phyloP scores from a whole-genome alignment of 805 yeast genomes.

The Tetrapisispora taiwanensis region DNA sequence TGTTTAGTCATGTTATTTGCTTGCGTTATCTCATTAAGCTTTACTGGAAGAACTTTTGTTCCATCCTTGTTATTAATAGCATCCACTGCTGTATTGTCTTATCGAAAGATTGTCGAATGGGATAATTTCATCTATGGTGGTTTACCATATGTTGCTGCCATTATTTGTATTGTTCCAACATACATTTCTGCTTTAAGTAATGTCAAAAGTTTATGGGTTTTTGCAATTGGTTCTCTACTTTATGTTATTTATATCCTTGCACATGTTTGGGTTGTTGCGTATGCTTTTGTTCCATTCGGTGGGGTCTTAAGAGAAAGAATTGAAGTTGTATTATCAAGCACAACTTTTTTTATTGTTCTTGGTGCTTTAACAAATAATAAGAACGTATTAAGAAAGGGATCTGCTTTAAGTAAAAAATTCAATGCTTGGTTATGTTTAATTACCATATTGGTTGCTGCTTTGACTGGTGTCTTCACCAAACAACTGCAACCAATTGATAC shows the following conservation, averaged over 20 bases:
- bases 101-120: conserved; percentile 19
- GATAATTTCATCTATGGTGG: conserved; percentile 49
- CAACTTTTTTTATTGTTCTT: conserved; percentile 42
- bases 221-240: conserved; percentile 39
- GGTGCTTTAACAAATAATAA: conserved; percentile 34
- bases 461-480: conserved; percentile 18
- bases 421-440: conserved; percentile 11
- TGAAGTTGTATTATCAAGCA: conserved; percentile 53
- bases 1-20: conserved; percentile 54
- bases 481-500: conserved; percentile 30
- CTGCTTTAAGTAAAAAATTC: conserved; percentile 9
- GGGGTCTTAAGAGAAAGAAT: conserved; percentile 79
- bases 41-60: conserved; percentile 16
- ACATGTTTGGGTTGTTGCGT: conserved; percentile 95
- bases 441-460: conserved; percentile 8
- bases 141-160: conserved; percentile 48
- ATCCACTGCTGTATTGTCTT: conserved; percentile 22
- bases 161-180: conserved; percentile 55
- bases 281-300: conserved; percentile 97
- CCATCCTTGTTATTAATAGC: conserved; percentile 21
- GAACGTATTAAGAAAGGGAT: conserved; percentile 1
- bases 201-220: conserved; percentile 45
- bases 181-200: conserved; percentile 49
- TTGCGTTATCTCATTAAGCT: conserved; percentile 24
- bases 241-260: conserved; percentile 54